phyloP scores from a whole-genome alignment of 306 rosid species.

The Dalbergia oliveri region DNA sequence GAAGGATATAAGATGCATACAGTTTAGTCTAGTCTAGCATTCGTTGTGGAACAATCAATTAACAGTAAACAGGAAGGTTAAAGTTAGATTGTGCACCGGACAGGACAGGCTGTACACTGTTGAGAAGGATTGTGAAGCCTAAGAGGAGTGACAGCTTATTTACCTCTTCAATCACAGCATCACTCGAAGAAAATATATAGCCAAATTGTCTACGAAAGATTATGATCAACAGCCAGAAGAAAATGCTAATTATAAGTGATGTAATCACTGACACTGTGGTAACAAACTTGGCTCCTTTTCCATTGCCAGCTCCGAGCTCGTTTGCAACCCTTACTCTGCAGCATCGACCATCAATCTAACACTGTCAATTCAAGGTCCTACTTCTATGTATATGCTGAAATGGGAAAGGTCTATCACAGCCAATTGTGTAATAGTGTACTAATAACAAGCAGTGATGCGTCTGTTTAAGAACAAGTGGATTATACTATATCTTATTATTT shows the following conservation, averaged over 20 bases:
- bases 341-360: not conserved
- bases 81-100: slow-evolving; percentile 52
- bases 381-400: no score
- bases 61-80: not conserved
- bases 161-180: slow-evolving; percentile 64
- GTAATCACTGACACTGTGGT: slow-evolving; percentile 69
- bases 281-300: slow-evolving; percentile 82
- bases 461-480: no score
- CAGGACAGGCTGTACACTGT: slow-evolving; percentile 82
- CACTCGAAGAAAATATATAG: slow-evolving; percentile 64
- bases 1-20: not conserved
- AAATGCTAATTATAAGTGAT: slow-evolving; percentile 62
- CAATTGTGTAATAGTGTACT: no score
- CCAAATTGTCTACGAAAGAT: slow-evolving; percentile 60
- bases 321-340: slow-evolving; percentile 87
- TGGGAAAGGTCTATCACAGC: no score
- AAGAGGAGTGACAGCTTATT: slow-evolving; percentile 64
- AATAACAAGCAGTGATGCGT: no score
- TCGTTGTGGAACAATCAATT: not conserved
- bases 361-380: not conserved
- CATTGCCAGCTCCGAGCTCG: slow-evolving; percentile 91
- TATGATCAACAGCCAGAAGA: slow-evolving; percentile 66
- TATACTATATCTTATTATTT: no score
- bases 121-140: slow-evolving; percentile 77
- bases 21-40: not conserved